phyloP scores from a whole-genome alignment of 1,284 basidiomycete genomes.

The Cryptococcus wingfieldii region DNA sequence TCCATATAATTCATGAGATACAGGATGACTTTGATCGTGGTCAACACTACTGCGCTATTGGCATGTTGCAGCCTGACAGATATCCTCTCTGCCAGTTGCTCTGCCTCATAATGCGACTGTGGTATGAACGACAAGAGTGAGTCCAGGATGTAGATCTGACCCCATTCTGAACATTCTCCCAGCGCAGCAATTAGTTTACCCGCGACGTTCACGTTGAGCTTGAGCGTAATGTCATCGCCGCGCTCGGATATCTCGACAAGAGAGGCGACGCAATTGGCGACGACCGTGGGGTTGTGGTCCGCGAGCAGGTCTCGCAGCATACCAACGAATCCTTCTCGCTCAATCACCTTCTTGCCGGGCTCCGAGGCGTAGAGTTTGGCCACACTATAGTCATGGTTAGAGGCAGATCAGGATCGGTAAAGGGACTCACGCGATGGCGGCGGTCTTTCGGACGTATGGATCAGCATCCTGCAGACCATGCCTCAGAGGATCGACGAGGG shows the following conservation, averaged over 20 bases:
- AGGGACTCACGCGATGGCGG: slow-evolving; percentile 62
- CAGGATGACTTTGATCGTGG: slow-evolving; percentile 88
- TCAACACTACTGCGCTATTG: slow-evolving; percentile 89
- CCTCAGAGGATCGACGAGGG: slow-evolving; percentile 88
- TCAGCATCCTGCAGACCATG: slow-evolving; percentile 89
- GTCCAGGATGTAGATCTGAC: slow-evolving; percentile 97
- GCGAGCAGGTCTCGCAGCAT: slow-evolving; percentile 69
- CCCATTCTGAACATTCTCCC: slow-evolving; percentile 99
- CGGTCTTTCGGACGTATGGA: slow-evolving; percentile 96
- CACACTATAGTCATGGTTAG: slow-evolving; percentile 52
- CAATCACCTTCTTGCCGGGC: slow-evolving; percentile 68
- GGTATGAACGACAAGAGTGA: slow-evolving; percentile 90
- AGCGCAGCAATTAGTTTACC: slow-evolving; percentile 86
- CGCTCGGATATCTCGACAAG: slow-evolving; percentile 72
- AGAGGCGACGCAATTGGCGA: slow-evolving; percentile 95
- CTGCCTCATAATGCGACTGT: slow-evolving; percentile 79
- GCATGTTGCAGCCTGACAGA: slow-evolving; percentile 90
- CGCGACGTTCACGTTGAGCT: slow-evolving; percentile 46
- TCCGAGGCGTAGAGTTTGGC: slow-evolving; percentile 96
- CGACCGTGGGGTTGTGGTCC: slow-evolving; percentile 91
- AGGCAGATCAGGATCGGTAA: not conserved
- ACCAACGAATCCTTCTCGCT: slow-evolving; percentile 89
- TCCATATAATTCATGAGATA: slow-evolving; percentile 99
- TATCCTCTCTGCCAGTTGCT: slow-evolving; percentile 88
- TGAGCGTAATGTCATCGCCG: slow-evolving; percentile 56